phyloP scores from a whole-genome alignment of 768 basidiomycete genomes.

The Serendipita sp. region DNA sequence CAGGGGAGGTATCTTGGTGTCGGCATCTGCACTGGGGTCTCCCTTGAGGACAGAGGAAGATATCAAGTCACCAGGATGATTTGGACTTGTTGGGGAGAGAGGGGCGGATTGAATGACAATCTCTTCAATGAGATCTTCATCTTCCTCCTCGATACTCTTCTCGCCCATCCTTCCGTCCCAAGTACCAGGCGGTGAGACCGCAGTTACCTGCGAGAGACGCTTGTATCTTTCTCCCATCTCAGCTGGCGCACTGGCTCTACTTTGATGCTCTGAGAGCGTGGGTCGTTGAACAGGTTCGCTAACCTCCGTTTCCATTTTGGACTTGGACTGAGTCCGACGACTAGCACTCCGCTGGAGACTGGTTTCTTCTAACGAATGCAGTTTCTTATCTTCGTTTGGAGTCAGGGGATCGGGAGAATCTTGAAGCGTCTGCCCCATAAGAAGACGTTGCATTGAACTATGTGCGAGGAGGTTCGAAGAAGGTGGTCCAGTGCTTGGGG shows the following conservation, averaged over 20 bases:
- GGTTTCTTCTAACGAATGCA: neutral
- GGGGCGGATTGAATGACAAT: neutral
- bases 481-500: neutral
- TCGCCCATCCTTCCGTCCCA: neutral
- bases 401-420: constrained; percentile 27
- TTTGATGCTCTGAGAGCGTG: neutral
- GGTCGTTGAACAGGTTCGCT: neutral
- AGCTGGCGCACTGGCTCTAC: neutral
- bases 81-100: neutral
- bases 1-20: neutral
- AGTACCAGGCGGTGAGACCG: neutral
- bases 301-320: neutral
- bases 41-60: too few species aligned
- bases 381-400: constrained; percentile 7
- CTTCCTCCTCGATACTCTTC: neutral
- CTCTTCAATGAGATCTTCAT: neutral
- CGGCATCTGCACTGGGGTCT: neutral
- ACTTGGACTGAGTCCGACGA: neutral
- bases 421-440: constrained; percentile 8
- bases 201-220: neutral
- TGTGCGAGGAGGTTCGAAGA: neutral
- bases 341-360: neutral
- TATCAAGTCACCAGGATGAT: too few species aligned
- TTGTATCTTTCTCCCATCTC: neutral
- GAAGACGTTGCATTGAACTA: neutral